These are phyloP conservation scores for Gaultheria prostrata DNA, from an alignment of 148 eudicot genomes.

Conservation along the genomic window DNA sequence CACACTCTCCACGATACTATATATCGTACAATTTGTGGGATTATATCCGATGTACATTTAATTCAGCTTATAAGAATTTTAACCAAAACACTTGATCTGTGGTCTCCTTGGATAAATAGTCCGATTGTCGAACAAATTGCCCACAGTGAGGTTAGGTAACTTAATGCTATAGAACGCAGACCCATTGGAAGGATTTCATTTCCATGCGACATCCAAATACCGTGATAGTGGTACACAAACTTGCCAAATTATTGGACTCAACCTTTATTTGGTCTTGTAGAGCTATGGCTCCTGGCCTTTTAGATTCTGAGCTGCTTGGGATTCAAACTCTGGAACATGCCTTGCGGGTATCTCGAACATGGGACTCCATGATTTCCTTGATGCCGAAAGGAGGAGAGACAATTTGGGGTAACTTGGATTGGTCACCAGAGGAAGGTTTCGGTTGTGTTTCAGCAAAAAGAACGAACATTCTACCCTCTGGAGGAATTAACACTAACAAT, in stretches of 20 bases:
- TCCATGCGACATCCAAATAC: slow-evolving; percentile 4
- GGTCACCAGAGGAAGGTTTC: slow-evolving; percentile 58
- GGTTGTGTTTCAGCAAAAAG: slow-evolving; percentile 35
- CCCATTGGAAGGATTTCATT: slow-evolving; percentile 1
- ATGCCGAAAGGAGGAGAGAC: slow-evolving; percentile 70
- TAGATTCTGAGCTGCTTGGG: slow-evolving; percentile 48
- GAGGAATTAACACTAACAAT: slow-evolving; percentile 24
- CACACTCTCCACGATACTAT: neutral
- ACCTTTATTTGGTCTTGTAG: slow-evolving; percentile 30
- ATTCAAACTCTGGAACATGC: slow-evolving; percentile 57
- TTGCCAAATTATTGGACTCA: neutral
- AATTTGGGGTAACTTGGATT: slow-evolving; percentile 64
- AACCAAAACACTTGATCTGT: neutral
- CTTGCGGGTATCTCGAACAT: slow-evolving; percentile 56
- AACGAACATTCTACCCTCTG: slow-evolving; percentile 15
- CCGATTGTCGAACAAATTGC: neutral
- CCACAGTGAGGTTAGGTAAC: neutral
- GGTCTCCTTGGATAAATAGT: neutral
- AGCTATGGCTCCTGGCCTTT: slow-evolving; percentile 61
- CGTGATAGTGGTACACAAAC: neutral
- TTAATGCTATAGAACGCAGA: neutral
- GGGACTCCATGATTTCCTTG: slow-evolving; percentile 62
- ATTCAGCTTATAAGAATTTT: neutral
- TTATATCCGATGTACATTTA: neutral
- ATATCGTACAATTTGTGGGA: neutral